Conservation (phyloP, 306 rosid genomes). For the Delonix regia region DNA sequence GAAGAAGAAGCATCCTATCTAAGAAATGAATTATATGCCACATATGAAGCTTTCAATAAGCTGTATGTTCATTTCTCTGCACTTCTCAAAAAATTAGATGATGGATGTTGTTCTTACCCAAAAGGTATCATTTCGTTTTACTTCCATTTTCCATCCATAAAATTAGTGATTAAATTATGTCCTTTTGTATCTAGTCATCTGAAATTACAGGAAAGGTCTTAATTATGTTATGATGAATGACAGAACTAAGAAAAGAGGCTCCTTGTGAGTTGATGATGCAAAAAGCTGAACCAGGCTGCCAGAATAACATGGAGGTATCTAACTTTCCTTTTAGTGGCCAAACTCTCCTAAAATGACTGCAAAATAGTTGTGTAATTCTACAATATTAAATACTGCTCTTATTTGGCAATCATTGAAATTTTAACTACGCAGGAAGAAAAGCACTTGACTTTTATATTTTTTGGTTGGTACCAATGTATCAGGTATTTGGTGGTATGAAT, state of each 20-base stretch:
- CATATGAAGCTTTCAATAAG: conserved; percentile 49
- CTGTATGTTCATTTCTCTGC: conserved; percentile 51
- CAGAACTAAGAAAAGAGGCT: conserved; percentile 54
- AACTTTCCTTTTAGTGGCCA: conserved; percentile 15
- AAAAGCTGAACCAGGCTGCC: conserved; percentile 45
- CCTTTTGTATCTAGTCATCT: conserved; percentile 23
- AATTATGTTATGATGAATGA: conserved; percentile 45
- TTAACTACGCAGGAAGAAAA: conserved; percentile 23
- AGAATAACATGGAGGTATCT: conserved; percentile 55
- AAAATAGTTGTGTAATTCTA: not conserved
- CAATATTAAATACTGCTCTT: conserved; percentile 1
- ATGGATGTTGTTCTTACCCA: conserved; percentile 38
- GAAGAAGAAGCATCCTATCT: conserved; percentile 43
- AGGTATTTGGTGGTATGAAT: conserved; percentile 52
- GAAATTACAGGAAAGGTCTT: conserved; percentile 21
- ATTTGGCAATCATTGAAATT: not conserved
- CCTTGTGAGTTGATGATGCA: conserved; percentile 42
- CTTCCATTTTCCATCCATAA: conserved; percentile 26
- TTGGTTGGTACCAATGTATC: conserved; percentile 36
- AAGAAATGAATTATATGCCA: conserved; percentile 57
- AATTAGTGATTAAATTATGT: conserved; percentile 22
- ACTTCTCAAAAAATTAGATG: conserved; percentile 43
- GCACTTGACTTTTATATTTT: conserved; percentile 34
- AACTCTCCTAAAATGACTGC: conserved; percentile 14
- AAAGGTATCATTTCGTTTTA: conserved; percentile 53